A percentile compares a stretch with the other conserved stretches of the same genome.
Evolutionary conservation across 2,329 filamentous ascomycete species (phyloP).

Genomic region (Sarocladium oryzae): DNA sequence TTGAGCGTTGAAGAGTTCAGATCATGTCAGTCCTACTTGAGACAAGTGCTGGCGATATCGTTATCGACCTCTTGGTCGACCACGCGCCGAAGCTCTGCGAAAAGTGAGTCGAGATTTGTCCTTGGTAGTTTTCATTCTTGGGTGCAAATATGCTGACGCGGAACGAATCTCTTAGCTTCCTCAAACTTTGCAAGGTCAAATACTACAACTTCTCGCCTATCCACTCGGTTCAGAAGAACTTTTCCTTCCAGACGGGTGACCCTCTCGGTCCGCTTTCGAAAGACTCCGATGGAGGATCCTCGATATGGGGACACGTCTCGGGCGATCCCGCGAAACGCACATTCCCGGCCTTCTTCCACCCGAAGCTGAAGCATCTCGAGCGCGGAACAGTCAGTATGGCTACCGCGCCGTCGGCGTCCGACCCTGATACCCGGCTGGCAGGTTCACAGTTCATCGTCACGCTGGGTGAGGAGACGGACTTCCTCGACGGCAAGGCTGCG

Average conservation of each 20-base stretch:
- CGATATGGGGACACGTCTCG: constrained; percentile 81
- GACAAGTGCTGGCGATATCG: constrained; percentile 87
- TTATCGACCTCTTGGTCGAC: constrained; percentile 85
- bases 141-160: constrained; percentile 33
- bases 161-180: constrained; percentile 60
- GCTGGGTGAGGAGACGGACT: constrained; percentile 81
- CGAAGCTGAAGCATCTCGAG: constrained; percentile 82
- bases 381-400: constrained; percentile 96
- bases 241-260: constrained; percentile 94
- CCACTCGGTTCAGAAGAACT: constrained; percentile 87
- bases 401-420: constrained; percentile 68
- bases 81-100: constrained; percentile 88
- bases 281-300: constrained; percentile 85
- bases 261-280: constrained; percentile 79
- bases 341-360: constrained; percentile 78
- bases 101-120: constrained; percentile 81
- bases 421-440: constrained; percentile 76
- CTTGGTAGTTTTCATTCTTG: too few species aligned
- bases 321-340: constrained; percentile 61
- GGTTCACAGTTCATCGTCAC: constrained; percentile 94
- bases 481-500: constrained; percentile 85
- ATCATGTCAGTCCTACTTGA: constrained; percentile 89
- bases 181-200: constrained; percentile 98
- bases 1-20: background rate
- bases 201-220: constrained; percentile 99